Evolutionary conservation across 306 rosid genomes (phyloP), one percentile per base, ranked within the genome.

Genomic region (Biancaea sappan): DNA sequence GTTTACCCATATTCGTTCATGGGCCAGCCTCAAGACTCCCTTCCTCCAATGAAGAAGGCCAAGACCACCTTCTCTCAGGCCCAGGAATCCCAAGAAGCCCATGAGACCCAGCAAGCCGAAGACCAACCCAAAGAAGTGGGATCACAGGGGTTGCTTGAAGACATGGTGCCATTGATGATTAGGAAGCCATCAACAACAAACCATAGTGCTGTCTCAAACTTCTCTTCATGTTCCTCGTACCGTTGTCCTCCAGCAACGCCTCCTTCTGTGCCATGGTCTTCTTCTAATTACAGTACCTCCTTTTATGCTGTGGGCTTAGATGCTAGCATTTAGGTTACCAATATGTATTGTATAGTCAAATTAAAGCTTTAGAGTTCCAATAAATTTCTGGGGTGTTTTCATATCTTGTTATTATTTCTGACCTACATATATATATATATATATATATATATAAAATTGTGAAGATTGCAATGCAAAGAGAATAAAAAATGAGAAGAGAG

Each of bases 141-240:
- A 66, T 63, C 91, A 15, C 91, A 86, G 74, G 98, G 98, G 19
- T 72, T 93, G 85, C 98, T 93, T 59, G 92, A 93, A 84, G 98
- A 93, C 29, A 68, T 91, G 84, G 98, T 94, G 60, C 98, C 98
- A 6, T 74, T 87, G 60, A 84, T 78, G 88, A 88, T 94, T 75
- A 71, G 95, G 69, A 91, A 94, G 40, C 98, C 97, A n/a, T n/a
- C n/a, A 1, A 19, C 83, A 6, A 84, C 5, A 24, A 22, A 54
- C 4, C 11, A 71, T 37, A 60, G 63, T 66, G 43, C 19, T 38
- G 31, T 73, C 76, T 81, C 90, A 15, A 77, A 51, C 29, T 82
- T 85, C 25, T 81, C 87, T 0, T n/a, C n/a, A n/a, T 84, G 85
- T 38, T 85, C 89, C 28, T 72, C 90, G 0, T 72, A 71, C 66